phyloP scores from a whole-genome alignment of 2,329 filamentous ascomycete genomes.

The Fusarium duplospermum region DNA sequence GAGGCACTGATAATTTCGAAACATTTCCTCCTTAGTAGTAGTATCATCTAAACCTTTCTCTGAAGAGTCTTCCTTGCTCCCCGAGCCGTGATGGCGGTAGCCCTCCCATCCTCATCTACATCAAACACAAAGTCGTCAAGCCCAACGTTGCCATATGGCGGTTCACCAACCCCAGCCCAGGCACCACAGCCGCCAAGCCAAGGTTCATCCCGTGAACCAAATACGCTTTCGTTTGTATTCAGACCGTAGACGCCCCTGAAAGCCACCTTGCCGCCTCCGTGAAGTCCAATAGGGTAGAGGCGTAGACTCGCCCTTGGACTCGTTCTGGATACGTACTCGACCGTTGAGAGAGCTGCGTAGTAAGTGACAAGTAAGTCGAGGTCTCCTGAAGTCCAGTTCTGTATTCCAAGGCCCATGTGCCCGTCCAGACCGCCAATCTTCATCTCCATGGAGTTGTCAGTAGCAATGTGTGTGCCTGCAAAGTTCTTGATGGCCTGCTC shows the following conservation, averaged over 20 bases:
- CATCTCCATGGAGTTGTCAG: background rate
- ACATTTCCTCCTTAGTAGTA: background rate
- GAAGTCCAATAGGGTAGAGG: background rate
- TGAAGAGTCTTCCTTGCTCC: background rate
- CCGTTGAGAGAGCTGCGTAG: background rate
- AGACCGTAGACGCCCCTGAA: background rate
- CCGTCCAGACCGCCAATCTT: background rate
- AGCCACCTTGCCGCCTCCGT: background rate
- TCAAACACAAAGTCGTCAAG: conserved; percentile 19
- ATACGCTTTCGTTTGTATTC: background rate
- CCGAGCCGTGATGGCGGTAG: background rate
- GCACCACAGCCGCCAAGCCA: background rate
- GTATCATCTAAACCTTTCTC: background rate
- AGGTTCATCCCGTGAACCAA: background rate
- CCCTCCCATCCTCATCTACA: background rate
- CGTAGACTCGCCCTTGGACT: background rate
- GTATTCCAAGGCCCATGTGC: background rate
- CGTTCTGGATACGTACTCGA: background rate
- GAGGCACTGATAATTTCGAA: no score
- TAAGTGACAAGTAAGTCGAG: background rate
- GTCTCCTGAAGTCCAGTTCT: background rate
- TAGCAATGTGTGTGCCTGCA: background rate
- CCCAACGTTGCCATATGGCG: conserved; percentile 3
- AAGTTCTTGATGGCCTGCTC: background rate
- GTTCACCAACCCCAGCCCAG: background rate